phyloP scores from a whole-genome alignment of 208 protist genomes.

The Wallacemonas sp. region DNA sequence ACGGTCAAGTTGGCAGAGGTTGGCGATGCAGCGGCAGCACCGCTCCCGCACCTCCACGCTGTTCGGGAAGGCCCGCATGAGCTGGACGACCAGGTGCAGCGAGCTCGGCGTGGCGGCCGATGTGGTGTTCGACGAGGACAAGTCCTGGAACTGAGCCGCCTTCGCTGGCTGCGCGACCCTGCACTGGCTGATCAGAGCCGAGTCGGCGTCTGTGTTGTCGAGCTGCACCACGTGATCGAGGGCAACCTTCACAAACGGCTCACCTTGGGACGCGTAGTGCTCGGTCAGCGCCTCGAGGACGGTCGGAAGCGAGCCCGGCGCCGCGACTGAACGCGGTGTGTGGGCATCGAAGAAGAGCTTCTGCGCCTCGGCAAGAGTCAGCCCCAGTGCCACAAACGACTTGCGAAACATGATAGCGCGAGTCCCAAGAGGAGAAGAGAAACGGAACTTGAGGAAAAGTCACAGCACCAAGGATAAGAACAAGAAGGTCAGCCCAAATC shows the following conservation, averaged over 20 bases:
- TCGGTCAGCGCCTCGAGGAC: conserved; percentile 34
- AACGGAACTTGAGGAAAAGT: background rate
- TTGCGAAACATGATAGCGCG: conserved; percentile 39
- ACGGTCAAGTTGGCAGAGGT: conserved; percentile 64
- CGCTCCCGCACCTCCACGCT: conserved; percentile 54
- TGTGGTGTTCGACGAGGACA: background rate
- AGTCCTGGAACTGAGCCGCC: background rate
- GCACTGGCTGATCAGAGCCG: conserved; percentile 37
- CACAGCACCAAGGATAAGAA: background rate
- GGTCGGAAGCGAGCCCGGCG: conserved; percentile 21
- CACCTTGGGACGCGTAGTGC: conserved; percentile 34
- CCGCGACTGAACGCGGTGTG: background rate
- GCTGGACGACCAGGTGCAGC: conserved; percentile 44
- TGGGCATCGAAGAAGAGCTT: conserved; percentile 37
- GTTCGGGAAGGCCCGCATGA: conserved; percentile 61
- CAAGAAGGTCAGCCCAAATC: background rate
- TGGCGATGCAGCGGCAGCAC: conserved; percentile 83
- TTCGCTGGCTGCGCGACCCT: background rate
- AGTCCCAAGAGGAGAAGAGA: too few relatives aligned
- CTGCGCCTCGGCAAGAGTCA: conserved; percentile 47
- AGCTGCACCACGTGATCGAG: conserved; percentile 54
- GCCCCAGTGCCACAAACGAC: conserved; percentile 16
- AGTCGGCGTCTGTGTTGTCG: conserved; percentile 65
- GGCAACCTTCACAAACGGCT: conserved; percentile 33
- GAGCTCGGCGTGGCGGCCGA: conserved; percentile 2